phyloP scores from a whole-genome alignment of 768 basidiomycete genomes.

The Naganishia friedmannii region DNA sequence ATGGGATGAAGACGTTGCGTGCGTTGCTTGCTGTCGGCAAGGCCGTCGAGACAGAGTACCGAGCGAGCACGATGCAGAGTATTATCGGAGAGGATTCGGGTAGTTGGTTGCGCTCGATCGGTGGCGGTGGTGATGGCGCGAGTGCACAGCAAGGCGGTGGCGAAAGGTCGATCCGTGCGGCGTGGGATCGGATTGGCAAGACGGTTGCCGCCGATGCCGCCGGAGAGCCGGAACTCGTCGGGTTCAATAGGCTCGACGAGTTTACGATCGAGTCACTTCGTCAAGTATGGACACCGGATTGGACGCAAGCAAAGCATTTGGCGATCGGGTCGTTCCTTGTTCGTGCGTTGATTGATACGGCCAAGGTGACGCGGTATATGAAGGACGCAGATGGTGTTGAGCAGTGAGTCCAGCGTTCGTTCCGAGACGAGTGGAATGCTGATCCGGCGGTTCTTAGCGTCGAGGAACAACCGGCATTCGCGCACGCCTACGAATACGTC shows the following conservation, averaged over 20 bases:
- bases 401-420: slow-evolving; percentile 59
- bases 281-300: slow-evolving; percentile 57
- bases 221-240: background rate
- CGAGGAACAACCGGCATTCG: slow-evolving; percentile 85
- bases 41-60: slow-evolving; percentile 86
- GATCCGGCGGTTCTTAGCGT: slow-evolving; percentile 54
- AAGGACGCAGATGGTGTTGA: slow-evolving; percentile 60
- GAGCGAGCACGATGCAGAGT: slow-evolving; percentile 67
- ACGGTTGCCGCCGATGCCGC: background rate
- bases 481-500: slow-evolving; percentile 86
- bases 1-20: slow-evolving; percentile 85
- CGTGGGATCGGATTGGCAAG: slow-evolving; percentile 29
- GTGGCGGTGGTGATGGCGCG: background rate
- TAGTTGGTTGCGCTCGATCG: slow-evolving; percentile 11
- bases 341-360: slow-evolving; percentile 77
- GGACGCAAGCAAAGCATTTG: slow-evolving; percentile 74
- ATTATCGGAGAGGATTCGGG: slow-evolving; percentile 40
- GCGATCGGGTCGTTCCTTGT: slow-evolving; percentile 79
- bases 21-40: slow-evolving; percentile 75
- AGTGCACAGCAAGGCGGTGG: background rate
- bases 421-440: slow-evolving; percentile 1
- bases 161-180: slow-evolving; percentile 6
- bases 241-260: slow-evolving; percentile 7
- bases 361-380: slow-evolving; percentile 66
- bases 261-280: slow-evolving; percentile 22